Base-by-base conservation (phyloP, 2,329 filamentous ascomycete species). In the Canariomyces notabilis region DNA sequence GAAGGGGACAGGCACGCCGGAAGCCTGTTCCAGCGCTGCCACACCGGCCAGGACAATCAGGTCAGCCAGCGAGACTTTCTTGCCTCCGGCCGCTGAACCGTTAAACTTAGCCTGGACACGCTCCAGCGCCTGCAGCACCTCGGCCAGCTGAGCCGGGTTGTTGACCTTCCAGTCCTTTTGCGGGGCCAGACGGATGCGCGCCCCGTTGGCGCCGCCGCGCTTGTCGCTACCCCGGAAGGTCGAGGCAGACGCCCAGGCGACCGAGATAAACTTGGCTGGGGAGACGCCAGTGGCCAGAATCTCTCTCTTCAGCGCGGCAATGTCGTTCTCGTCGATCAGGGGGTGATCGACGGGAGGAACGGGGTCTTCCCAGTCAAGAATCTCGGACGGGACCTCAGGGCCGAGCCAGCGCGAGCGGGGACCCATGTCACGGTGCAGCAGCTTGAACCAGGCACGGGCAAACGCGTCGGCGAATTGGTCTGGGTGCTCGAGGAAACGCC, bases 151-250 rank as follows among this genome's bases (percentile, higher is more conserved):
- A 1, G 72, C 58, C 21, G 84, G 84, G 72, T 87, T 85, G 77
- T 90, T 90, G 62, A 82, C 76, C 60, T 79, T 67, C 85, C 86
- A 90, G 64, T 79, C 71, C 58, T 80, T 80, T 69, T 86, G 82
- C 19, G 86, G 86, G 51, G 75, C 71, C 9, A 90, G 82, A 26
- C 83, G 82, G 59, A 90, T 87, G 57, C 86, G 85, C 12, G 79
- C 85, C 58, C 86, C 86, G 59, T 90, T 90, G 67, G 86, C 86
- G 61, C 86, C 86, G 56, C 86, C 86, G 55, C 86, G 86, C 79
- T 89, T 89, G 73, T 90, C 86, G 56, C 80, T 77, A 57, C 80
- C 77, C 51, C 84, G 83, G 80, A 83, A 88, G 22, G 82, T 83
- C 2, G 83, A 83, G 19, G 83, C 83, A 0, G 84, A 79, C 1